Evolutionary conservation across 805 yeast genomes (phyloP), one percentile per base, ranked within the genome.

Genomic region (Metschnikowia sp.): DNA sequence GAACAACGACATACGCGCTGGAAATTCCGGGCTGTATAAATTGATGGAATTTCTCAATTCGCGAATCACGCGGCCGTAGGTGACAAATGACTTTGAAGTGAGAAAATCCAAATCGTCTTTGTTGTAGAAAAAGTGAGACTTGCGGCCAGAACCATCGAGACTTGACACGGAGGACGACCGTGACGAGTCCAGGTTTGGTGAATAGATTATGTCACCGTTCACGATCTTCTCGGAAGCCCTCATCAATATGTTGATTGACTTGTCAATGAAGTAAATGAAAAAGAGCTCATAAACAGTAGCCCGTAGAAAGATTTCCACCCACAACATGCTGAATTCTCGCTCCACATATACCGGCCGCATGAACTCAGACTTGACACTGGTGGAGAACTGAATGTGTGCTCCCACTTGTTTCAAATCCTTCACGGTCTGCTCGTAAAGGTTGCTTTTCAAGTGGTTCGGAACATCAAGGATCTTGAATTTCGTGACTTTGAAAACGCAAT

Each of bases 191-290:
- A 39, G 46, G 9, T 41, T 35, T 9, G 52, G 36, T 10, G 54
- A 45, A 19, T 40, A 37, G 13, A 50, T 44, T 8, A 53, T 42
- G 18, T 53, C 59, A 18, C 56, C 56, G 15, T 48, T 48, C 19
- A 55, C 57, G 29, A 55, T 52, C 10, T 53, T 51, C n/a, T 47
- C 51, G 0, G 59, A 54, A 10, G 54, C 59, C 10, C 58, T 43
- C 40, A 55, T 38, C 11, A 66, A 50, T 8, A 68, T 57, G 44
- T 65, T 70, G 37, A 70, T 55, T 0, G 74, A 61, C 41, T 68
- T 60, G 44, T 71, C 75, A 54, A 71, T 63, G 49, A 71, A 64
- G 48, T 69, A 71, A 2, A 62, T 60, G 50, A 63, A 66, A 46
- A 69, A 69, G 8, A 67, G 56, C 32, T 65, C 59, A 36, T 67